Conservation (phyloP, 208 protist species). For the Trichomonas vaginalis region DNA sequence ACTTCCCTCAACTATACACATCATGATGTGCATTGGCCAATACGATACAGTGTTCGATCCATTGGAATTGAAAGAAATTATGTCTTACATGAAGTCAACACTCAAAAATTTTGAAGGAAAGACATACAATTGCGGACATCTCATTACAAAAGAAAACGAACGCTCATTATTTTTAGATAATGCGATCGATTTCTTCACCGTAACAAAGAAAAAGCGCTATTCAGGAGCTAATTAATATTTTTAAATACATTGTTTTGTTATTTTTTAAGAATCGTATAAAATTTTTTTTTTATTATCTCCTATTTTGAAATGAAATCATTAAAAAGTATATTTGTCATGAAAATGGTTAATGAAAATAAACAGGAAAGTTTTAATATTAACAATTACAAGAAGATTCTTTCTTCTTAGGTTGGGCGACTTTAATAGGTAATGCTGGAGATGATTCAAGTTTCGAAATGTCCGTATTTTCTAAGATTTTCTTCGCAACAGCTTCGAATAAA, state of each 20-base stretch:
- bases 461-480: not conserved
- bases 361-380: not conserved
- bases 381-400: not conserved
- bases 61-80: not conserved
- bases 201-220: not conserved
- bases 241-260: not conserved
- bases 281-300: no score
- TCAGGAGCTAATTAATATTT: not conserved
- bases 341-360: no score
- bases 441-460: not conserved
- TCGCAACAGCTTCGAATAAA: not conserved
- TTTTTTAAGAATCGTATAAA: no score
- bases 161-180: not conserved
- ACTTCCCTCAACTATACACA: not conserved
- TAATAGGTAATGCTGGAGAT: not conserved
- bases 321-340: no score
- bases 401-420: not conserved
- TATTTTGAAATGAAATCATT: no score
- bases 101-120: not conserved
- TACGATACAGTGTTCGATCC: not conserved
- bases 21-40: not conserved
- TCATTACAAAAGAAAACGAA: not conserved
- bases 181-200: not conserved
- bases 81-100: not conserved
- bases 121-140: not conserved